Base-by-base conservation (phyloP, 2,329 filamentous ascomycete genomes). In the Botrytis byssoidea region DNA sequence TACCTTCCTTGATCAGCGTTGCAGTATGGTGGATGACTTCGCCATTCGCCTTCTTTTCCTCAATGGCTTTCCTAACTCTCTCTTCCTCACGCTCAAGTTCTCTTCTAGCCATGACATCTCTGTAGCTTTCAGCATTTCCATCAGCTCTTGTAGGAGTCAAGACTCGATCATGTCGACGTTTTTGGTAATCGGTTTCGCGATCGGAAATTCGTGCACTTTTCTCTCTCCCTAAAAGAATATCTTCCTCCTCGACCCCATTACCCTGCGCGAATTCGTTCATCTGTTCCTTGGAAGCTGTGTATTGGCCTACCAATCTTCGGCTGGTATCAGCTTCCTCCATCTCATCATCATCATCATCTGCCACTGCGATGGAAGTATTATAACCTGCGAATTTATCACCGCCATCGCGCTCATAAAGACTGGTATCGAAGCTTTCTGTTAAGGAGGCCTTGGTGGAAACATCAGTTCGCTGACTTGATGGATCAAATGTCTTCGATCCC, bases 181-280 rank as follows among this genome's bases (percentile, higher is more conserved):
- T 97, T 84, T 99, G 97, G 82, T 99, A 99, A 81, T 98, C 95
- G 76, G 94, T 97, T 85, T 98, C 95, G 80, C 96, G 92, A 81
- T 97, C 95, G 75, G 91, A 87, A 81, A 99, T 98, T 79, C 95
- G 91, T 74, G 92, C 94, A 82, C 94, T 93, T 84, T 95, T 93
- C 85, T 98, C 96, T 78, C 89, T 90, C 63, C 92, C 93, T 69
- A 94, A 88, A 76, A 99, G 86, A 10, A 95, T 91, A 80, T 99
- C 97, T 74, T 95, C 94, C 83, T 98, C 95, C 82, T 97, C 95
- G 40, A 95, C 93, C 61, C 93, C 95, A 75, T 88, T 87, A 72
- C 95, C 95, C 71, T 89, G 90, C 37, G 95, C 91, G 83, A 97
- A 97, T 84, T 99, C 96, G 81, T 97, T 93, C 81, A 99, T 95